Percentiles rank a stretch among this genome's conserved stretches.
phyloP scores from a whole-genome alignment of 2,329 filamentous ascomycete genomes.

The Bipolaris victoriae region DNA sequence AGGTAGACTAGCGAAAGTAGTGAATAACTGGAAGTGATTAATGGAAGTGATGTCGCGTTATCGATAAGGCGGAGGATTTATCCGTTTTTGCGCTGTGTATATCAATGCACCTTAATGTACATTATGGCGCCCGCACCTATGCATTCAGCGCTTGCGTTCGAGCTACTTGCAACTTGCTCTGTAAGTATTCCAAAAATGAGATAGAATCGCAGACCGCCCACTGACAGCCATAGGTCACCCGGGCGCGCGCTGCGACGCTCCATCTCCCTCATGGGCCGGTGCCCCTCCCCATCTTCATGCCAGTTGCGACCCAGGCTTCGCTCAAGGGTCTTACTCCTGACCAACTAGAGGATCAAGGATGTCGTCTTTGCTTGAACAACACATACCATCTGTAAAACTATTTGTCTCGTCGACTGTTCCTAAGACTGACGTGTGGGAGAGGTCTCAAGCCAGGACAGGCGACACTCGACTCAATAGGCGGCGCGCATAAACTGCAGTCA shows the following conservation, averaged over 20 bases:
- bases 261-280: conserved; percentile 91
- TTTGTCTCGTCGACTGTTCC: neutral
- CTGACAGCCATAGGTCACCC: conserved; percentile 73
- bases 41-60: too few species aligned
- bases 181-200: conserved; percentile 19
- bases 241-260: conserved; percentile 86
- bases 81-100: too few species aligned
- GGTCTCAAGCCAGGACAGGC: conserved; percentile 94
- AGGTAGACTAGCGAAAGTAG: too few species aligned
- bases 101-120: too few species aligned
- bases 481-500: conserved; percentile 91
- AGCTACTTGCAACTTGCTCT: conserved; percentile 49
- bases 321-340: conserved; percentile 92
- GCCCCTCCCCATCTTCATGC: conserved; percentile 95
- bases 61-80: too few species aligned
- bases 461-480: conserved; percentile 83
- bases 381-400: conserved; percentile 78
- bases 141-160: conserved; percentile 48
- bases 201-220: neutral
- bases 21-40: too few species aligned
- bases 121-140: conserved; percentile 43
- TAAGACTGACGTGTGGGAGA: conserved; percentile 39
- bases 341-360: conserved; percentile 87
- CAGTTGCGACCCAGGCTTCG: conserved; percentile 94
- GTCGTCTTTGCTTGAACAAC: conserved; percentile 93